Evolutionary conservation across 192 early-diverging fungal genomes (phyloP), one percentile per base, ranked within the genome.

Genomic region (Chytriomyces sp.): DNA sequence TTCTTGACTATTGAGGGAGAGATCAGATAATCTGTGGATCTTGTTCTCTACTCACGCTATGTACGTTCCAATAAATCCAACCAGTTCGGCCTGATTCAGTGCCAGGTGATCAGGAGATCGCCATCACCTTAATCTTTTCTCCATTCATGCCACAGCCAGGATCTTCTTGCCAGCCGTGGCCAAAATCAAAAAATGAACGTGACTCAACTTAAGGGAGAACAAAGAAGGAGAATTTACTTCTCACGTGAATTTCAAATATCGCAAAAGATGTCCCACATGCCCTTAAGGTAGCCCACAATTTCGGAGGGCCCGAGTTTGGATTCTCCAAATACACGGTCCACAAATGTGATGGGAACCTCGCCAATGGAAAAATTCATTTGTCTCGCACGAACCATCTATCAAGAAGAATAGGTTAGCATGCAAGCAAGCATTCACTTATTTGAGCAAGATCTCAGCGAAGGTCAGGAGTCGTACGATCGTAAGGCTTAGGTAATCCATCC

Each of bases 281-380:
- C 96, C 76, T 94, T 92, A 54, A 94, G 86, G 74, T 94, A 99
- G 40, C 91, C 89, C 28, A 92, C 91, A 85, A 99, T 96, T 83
- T 97, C 95, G 75, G 91, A 91, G 37, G 93, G 91, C 26, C 96
- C 96, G 65, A 97, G 90, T 81, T 99, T 99, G 60, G 88, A 90
- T 76, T 97, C 95, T 19, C 96, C 96, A 82, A 92, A 99, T 58
- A 99, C 94, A 56, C 96, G 91, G 78, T 99, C 96, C 10, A 99
- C 96, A 86, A 99, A 99, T 5, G 96, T 97, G 80, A 99, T 99
- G 5, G 94, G 94, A 12, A 86, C 82, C 77, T 99, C 95, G 26
- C 92, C 94, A 62, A 99, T 92, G 4, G 87, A 79, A 67, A 80
- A 96, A 68, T 90, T 85, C 72, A 96, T 88, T 79, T 97, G 94